Base-by-base conservation (phyloP, 805 yeast species). In the Hanseniaspora taiwanica region DNA sequence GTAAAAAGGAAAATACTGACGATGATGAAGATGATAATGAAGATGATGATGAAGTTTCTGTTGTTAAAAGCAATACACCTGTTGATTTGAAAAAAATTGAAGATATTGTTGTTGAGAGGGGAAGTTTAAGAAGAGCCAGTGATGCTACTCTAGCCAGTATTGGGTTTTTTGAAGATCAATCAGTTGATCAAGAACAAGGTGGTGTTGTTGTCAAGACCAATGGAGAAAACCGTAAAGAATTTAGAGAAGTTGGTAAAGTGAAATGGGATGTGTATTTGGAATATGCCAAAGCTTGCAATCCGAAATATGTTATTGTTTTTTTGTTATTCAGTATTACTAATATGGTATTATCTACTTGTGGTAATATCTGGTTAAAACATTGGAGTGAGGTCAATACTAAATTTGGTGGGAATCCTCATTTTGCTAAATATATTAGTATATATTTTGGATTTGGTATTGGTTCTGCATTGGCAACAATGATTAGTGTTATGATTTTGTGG, bases 381-480 rank as follows among this genome's bases (percentile, higher is more conserved):
- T 91, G 98, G 98, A 83, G 97, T 10, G 99, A 91, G 56, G 74
- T 81, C 18, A 91, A 89, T 55, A 70, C 87, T 3, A 62, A 58
- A 35, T 55, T 62, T 29, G 89, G 86, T 20, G 62, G 62, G 42
- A 89, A 89, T 56, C 94, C 94, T 2, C 57, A 76, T 44, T 74
- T 81, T n/a, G 64, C 64, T 40, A 73, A 61, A 52, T 91, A 86
- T 51, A 65, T 91, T 48, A 79, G 81, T 16, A 66, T 83, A 40
- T 91, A 89, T 56, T 72, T 81, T 44, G 65, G 69, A 9, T 65
- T 89, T 34, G 96, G 98, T 46, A 54, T 85, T 37, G 65, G 71
- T 13, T 71, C 81, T 21, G 74, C 94, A 0, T 47, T 69, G 3
- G 63, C 78, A 33, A 64, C 77, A 0, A 70, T 85, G 50, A 48